phyloP scores from a whole-genome alignment of 2,329 filamentous ascomycete genomes.

The Seiridium unicorne region DNA sequence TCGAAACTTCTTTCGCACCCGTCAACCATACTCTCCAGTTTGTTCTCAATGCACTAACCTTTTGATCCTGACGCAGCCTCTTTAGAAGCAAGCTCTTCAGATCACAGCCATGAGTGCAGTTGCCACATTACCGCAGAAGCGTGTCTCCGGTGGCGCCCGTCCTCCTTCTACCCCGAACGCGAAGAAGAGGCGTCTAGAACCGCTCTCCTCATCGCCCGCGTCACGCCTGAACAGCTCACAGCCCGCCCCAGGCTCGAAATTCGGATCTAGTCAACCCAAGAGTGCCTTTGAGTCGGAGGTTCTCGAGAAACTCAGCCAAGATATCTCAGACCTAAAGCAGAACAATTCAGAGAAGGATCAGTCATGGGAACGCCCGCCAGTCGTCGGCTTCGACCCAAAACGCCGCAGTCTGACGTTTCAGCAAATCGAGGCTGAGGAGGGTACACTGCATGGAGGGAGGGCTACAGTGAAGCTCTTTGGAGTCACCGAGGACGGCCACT shows the following conservation, averaged over 20 bases:
- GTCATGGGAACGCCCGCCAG: conserved; percentile 71
- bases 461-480: conserved; percentile 89
- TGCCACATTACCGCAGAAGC: conserved; percentile 64
- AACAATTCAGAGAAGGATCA: conserved; percentile 92
- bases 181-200: conserved; percentile 79
- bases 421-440: conserved; percentile 93
- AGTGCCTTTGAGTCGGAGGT: conserved; percentile 93
- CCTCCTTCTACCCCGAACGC: conserved; percentile 55
- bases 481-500: conserved; percentile 80
- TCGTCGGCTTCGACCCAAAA: conserved; percentile 50
- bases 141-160: conserved; percentile 67
- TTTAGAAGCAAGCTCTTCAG: not conserved
- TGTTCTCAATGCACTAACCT: not conserved
- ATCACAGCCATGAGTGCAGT: conserved; percentile 26
- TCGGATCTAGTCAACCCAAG: conserved; percentile 76
- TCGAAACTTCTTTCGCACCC: not conserved
- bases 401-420: conserved; percentile 82
- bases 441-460: conserved; percentile 72
- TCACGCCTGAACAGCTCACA: conserved; percentile 63
- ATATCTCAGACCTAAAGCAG: conserved; percentile 81
- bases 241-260: conserved; percentile 58
- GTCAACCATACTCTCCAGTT: not conserved
- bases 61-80: not conserved
- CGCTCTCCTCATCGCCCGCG: conserved; percentile 52
- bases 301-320: conserved; percentile 92